Evolutionary conservation across 2,329 filamentous ascomycete species (phyloP).

Genomic region (Lecanicillium sp.): DNA sequence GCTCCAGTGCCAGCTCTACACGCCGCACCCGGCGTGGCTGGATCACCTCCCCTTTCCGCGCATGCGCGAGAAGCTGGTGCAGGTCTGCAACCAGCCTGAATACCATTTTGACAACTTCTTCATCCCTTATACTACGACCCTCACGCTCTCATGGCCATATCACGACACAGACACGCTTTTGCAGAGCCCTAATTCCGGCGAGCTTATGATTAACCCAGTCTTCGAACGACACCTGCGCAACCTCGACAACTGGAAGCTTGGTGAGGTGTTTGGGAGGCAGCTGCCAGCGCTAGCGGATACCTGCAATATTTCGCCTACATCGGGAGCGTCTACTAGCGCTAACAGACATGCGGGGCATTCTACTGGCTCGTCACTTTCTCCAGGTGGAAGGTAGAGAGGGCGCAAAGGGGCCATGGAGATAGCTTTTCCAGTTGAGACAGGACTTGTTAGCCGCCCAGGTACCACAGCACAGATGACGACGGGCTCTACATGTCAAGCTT

Average conservation of each 20-base stretch:
- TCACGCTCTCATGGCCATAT: slow-evolving; percentile 81
- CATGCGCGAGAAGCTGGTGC: slow-evolving; percentile 62
- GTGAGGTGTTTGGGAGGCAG: slow-evolving; percentile 55
- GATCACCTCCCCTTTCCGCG: slow-evolving; percentile 74
- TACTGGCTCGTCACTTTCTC: background rate
- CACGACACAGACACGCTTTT: slow-evolving; percentile 64
- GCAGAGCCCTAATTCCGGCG: slow-evolving; percentile 47
- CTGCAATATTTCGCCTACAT: slow-evolving; percentile 16
- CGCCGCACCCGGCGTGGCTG: slow-evolving; percentile 70
- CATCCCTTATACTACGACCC: slow-evolving; percentile 67
- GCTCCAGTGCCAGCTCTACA: slow-evolving; percentile 55
- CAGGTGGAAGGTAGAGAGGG: too few species aligned
- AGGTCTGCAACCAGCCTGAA: slow-evolving; percentile 35
- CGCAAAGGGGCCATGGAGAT: too few species aligned
- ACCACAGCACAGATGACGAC: too few species aligned
- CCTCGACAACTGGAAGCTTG: slow-evolving; percentile 75
- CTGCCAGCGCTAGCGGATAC: slow-evolving; percentile 44
- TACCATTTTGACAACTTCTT: slow-evolving; percentile 76
- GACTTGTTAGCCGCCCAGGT: too few species aligned
- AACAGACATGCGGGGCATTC: background rate
- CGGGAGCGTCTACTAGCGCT: background rate
- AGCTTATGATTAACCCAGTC: slow-evolving; percentile 75
- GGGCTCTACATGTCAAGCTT: too few species aligned
- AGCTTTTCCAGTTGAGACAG: too few species aligned
- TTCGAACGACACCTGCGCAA: slow-evolving; percentile 75